Conservation (phyloP, 2,329 filamentous ascomycete species). For the Elsinoe fawcettii region DNA sequence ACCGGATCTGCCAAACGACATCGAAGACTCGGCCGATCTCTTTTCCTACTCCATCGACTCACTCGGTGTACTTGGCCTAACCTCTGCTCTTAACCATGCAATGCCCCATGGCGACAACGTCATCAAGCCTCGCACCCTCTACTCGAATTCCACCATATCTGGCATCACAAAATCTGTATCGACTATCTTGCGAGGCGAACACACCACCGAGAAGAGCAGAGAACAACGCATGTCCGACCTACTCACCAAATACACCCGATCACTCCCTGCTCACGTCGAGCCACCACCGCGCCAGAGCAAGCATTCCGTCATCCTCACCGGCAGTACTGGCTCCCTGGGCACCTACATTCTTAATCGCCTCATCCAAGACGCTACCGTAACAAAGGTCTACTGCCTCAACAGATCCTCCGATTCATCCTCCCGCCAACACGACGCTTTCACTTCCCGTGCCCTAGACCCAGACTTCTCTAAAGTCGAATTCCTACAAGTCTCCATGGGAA, state of each 20-base stretch:
- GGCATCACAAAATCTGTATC: constrained; percentile 21
- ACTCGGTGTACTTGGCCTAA: constrained; percentile 26
- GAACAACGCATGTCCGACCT: constrained; percentile 25
- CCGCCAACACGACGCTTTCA: constrained; percentile 22
- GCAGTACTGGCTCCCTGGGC: constrained; percentile 31
- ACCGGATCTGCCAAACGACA: constrained; percentile 13
- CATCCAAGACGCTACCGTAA: constrained; percentile 23
- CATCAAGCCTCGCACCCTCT: constrained; percentile 27
- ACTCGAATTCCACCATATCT: constrained; percentile 27
- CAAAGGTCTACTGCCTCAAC: constrained; percentile 28
- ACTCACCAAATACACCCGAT: constrained; percentile 26
- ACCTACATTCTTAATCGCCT: constrained; percentile 28
- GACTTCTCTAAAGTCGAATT: constrained; percentile 25
- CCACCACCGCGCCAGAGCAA: constrained; percentile 12
- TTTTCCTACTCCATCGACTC: constrained; percentile 31
- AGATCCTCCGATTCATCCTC: constrained; percentile 21
- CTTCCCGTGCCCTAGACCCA: constrained; percentile 20
- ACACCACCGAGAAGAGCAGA: constrained; percentile 13
- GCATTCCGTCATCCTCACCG: constrained; percentile 29
- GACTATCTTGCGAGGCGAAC: constrained; percentile 15
- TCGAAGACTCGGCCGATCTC: constrained; percentile 26
- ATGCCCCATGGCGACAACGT: constrained; percentile 18
- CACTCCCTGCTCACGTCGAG: constrained; percentile 17
- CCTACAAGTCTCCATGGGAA: constrained; percentile 22
- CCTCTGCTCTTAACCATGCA: constrained; percentile 22